These are phyloP conservation scores for Ogataea hybrid DNA, from an alignment of 1,139 yeast genomes.

Conservation along the genomic window DNA sequence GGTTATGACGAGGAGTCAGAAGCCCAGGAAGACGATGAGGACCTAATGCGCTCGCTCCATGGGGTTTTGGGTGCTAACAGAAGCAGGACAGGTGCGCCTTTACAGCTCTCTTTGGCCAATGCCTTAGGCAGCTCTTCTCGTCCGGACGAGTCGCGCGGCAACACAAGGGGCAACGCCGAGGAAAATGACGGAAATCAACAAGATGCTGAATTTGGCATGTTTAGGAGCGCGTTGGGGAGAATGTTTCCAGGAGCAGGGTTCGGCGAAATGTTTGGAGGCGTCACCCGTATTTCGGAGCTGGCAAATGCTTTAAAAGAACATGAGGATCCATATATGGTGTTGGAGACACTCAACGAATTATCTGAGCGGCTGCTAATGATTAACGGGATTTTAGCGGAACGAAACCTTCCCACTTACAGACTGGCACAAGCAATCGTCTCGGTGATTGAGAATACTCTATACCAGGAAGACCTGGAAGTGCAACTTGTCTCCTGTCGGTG, in stretches of 20 bases:
- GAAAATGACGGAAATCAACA: constrained; percentile 13
- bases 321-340: constrained; percentile 45
- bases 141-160: constrained; percentile 5
- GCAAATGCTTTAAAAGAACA: constrained; percentile 43
- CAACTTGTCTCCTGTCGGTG: constrained; percentile 86
- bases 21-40: constrained; percentile 28
- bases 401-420: constrained; percentile 60
- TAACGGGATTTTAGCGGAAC: constrained; percentile 57
- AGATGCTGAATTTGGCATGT: constrained; percentile 18
- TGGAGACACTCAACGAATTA: constrained; percentile 62
- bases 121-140: constrained; percentile 20
- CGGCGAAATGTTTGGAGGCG: constrained; percentile 35
- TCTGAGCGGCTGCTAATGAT: constrained; percentile 66
- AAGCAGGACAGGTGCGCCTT: constrained; percentile 11
- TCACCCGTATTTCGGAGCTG: constrained; percentile 38
- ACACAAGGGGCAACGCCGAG: constrained; percentile 14
- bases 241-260: constrained; percentile 30
- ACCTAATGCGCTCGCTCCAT: constrained; percentile 30
- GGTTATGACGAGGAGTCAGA: constrained; percentile 25
- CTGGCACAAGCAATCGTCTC: constrained; percentile 55
- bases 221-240: constrained; percentile 38
- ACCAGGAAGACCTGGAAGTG: constrained; percentile 70
- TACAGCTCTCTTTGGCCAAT: constrained; percentile 24
- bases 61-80: constrained; percentile 22
- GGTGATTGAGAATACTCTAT: constrained; percentile 56